Evolutionary conservation across 164 flowering plant genomes (phyloP).

Genomic region (Magnolia kwangsiensis): DNA sequence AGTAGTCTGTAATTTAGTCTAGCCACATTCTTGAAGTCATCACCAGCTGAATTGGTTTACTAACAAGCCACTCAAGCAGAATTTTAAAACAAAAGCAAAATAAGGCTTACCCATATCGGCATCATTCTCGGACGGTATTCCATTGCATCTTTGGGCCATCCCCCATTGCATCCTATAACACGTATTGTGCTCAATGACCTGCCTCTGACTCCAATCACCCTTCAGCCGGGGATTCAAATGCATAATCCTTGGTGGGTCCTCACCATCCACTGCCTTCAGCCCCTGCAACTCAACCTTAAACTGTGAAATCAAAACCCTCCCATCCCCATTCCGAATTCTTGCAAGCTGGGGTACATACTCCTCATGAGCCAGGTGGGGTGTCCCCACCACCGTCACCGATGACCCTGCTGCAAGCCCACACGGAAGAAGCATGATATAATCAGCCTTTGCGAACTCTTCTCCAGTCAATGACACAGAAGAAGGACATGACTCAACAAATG

Average conservation of each 20-base stretch:
- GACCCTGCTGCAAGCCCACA: conserved; percentile 97
- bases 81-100: background rate
- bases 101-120: conserved; percentile 63
- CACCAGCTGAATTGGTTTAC: background rate
- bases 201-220: conserved; percentile 77
- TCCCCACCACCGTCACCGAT: conserved; percentile 80
- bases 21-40: background rate
- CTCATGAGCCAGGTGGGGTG: conserved; percentile 72
- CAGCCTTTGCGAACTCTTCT: conserved; percentile 46
- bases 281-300: conserved; percentile 93
- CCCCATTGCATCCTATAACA: conserved; percentile 99
- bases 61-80: background rate
- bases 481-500: conserved; percentile 69
- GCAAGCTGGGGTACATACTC: conserved; percentile 67
- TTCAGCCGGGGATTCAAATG: conserved; percentile 86
- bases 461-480: conserved; percentile 59
- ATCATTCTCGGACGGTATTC: conserved; percentile 55
- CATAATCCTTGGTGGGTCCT: conserved; percentile 91
- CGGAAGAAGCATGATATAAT: conserved; percentile 68
- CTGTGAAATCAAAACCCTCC: conserved; percentile 66
- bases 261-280: conserved; percentile 80
- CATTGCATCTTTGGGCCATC: conserved; percentile 84
- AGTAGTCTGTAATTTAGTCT: background rate
- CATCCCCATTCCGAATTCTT: conserved; percentile 33
- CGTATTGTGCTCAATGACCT: conserved; percentile 96